Percentiles rank a stretch among this genome's conserved stretches.
Conservation (phyloP, 768 basidiomycete genomes). For the Tylopilus rubrobrunneus region DNA sequence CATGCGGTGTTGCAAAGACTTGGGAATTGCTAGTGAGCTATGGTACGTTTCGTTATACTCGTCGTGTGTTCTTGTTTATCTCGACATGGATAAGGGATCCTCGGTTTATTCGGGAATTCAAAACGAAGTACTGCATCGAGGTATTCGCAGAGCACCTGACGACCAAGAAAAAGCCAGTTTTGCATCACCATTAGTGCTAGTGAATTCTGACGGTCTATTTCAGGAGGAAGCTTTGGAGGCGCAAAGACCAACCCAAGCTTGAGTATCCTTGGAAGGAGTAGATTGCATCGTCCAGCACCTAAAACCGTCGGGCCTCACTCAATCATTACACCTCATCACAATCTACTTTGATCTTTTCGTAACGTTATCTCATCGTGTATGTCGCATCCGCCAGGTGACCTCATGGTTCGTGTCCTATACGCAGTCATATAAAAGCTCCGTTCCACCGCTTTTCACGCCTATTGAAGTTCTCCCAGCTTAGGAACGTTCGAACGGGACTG, state of each 20-base stretch:
- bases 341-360: background rate
- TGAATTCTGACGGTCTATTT: conserved; percentile 5
- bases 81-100: conserved; percentile 66
- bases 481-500: background rate
- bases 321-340: background rate
- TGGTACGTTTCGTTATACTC: conserved; percentile 52
- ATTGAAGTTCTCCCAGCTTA: background rate
- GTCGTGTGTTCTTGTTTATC: background rate
- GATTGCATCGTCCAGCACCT: background rate
- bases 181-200: background rate
- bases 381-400: background rate
- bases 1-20: conserved; percentile 96
- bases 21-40: conserved; percentile 93
- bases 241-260: conserved; percentile 82
- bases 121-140: conserved; percentile 76
- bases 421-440: background rate
- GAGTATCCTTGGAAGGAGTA: conserved; percentile 86
- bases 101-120: conserved; percentile 92
- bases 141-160: conserved; percentile 79
- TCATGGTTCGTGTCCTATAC: background rate
- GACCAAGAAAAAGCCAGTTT: conserved; percentile 86
- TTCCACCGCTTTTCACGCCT: background rate
- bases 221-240: conserved; percentile 90
- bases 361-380: background rate
- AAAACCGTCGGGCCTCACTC: background rate